Conservation (phyloP, 2,329 filamentous ascomycete species). For the Amylocarpus encephaloides region DNA sequence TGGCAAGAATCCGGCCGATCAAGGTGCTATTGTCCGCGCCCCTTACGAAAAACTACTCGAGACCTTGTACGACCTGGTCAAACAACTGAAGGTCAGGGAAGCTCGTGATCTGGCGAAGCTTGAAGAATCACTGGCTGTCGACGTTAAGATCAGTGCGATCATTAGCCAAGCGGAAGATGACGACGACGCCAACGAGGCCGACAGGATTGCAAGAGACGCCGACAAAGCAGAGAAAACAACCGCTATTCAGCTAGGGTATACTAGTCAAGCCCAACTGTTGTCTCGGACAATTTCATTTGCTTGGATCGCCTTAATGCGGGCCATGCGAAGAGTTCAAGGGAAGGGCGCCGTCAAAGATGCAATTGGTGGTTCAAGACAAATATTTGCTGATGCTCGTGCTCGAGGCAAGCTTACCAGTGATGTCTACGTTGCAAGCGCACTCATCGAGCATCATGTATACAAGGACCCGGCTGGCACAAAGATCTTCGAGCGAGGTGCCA, state of each 20-base stretch:
- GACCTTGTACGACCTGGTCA: constrained; percentile 79
- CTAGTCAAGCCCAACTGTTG: constrained; percentile 66
- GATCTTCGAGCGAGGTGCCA: constrained; percentile 91
- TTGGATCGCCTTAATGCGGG: constrained; percentile 91
- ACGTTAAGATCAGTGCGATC: constrained; percentile 33
- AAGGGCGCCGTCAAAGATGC: constrained; percentile 50
- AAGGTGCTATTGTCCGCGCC: constrained; percentile 61
- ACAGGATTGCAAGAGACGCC: constrained; percentile 34
- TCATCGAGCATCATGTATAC: constrained; percentile 94
- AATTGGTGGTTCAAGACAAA: constrained; percentile 64
- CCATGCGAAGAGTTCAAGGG: constrained; percentile 90
- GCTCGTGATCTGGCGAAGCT: constrained; percentile 50
- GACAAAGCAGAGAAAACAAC: constrained; percentile 56
- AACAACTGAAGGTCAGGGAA: constrained; percentile 62
- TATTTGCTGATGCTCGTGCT: constrained; percentile 84
- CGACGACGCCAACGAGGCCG: constrained; percentile 36
- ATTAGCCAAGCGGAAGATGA: constrained; percentile 45
- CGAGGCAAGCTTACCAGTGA: constrained; percentile 86
- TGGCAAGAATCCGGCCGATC: constrained; percentile 54
- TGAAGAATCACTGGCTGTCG: constrained; percentile 41
- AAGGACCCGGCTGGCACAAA: constrained; percentile 88
- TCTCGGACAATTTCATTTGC: constrained; percentile 84
- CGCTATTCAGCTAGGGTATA: constrained; percentile 59
- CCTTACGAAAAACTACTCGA: constrained; percentile 80
- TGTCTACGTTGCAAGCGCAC: constrained; percentile 86